Evolutionary conservation across 1,284 basidiomycete species (phyloP).

Genomic region (Cryptococcus hybrid): DNA sequence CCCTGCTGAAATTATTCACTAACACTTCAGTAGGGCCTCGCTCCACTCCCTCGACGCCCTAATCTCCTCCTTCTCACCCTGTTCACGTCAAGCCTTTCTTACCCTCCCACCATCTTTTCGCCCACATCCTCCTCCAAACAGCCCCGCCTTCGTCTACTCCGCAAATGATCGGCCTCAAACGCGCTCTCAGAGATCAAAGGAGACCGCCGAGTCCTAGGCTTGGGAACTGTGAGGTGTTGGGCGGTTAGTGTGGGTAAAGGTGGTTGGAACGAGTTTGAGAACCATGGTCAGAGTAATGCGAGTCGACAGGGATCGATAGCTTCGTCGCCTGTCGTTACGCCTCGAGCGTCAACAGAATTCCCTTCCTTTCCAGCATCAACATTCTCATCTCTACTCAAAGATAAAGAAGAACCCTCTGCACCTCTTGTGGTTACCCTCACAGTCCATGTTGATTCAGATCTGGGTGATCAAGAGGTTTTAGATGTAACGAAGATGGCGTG

Average conservation of each 20-base stretch:
- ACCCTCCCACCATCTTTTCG: constrained; percentile 75
- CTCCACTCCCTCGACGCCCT: constrained; percentile 69
- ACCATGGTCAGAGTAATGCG: neutral
- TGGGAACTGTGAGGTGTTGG: constrained; percentile 41
- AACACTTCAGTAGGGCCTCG: constrained; percentile 18
- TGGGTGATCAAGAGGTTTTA: constrained; percentile 70
- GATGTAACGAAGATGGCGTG: constrained; percentile 48
- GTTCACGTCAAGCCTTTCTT: constrained; percentile 75
- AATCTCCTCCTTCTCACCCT: constrained; percentile 71
- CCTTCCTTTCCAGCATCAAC: constrained; percentile 1
- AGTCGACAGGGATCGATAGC: constrained; percentile 5
- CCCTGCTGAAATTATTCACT: neutral
- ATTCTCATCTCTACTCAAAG: constrained; percentile 5
- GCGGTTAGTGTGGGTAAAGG: constrained; percentile 32
- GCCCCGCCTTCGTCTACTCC: constrained; percentile 63
- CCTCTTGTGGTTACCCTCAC: constrained; percentile 74
- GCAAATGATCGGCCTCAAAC: constrained; percentile 72
- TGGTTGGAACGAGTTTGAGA: constrained; percentile 3
- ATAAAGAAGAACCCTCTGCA: constrained; percentile 3
- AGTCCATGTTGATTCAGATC: constrained; percentile 66
- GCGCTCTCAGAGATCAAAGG: constrained; percentile 69
- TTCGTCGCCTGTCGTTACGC: constrained; percentile 7
- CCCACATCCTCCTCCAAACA: constrained; percentile 80
- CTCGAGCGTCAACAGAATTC: constrained; percentile 5
- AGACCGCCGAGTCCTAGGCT: constrained; percentile 31